phyloP scores from a whole-genome alignment of 2,329 filamentous ascomycete species.

The Aureobasidium sp. region DNA sequence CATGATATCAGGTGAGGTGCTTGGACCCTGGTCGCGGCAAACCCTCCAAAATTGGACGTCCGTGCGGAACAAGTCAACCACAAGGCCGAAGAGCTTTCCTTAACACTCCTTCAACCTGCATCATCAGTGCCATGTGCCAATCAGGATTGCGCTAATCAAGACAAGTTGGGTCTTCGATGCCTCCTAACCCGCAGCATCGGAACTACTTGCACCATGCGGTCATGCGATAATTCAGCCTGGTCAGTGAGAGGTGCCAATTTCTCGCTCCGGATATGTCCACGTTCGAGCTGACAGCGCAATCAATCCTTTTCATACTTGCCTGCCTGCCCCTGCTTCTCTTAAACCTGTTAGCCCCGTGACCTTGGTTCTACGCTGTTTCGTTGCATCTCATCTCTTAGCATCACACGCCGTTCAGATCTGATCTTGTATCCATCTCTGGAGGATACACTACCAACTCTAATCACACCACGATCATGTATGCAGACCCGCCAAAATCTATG shows the following conservation, averaged over 20 bases:
- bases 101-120: background rate
- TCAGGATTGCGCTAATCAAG: background rate
- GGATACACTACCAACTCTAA: background rate
- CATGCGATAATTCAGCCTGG: background rate
- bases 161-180: background rate
- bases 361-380: conserved; percentile 1
- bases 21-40: background rate
- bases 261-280: background rate
- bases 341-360: background rate
- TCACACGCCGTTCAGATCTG: background rate
- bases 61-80: background rate
- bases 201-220: background rate
- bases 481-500: conserved; percentile 21
- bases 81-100: background rate
- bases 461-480: background rate
- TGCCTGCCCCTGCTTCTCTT: background rate
- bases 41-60: background rate
- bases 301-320: background rate
- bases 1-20: conserved; percentile 7
- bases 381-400: background rate
- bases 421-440: background rate
- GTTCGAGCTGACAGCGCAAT: background rate
- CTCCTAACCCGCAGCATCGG: background rate
- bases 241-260: background rate
- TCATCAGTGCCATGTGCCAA: conserved; percentile 1